Evolutionary conservation across 108 stramenopile genomes (phyloP).

Genomic region (Asterionellopsis glacialis): DNA sequence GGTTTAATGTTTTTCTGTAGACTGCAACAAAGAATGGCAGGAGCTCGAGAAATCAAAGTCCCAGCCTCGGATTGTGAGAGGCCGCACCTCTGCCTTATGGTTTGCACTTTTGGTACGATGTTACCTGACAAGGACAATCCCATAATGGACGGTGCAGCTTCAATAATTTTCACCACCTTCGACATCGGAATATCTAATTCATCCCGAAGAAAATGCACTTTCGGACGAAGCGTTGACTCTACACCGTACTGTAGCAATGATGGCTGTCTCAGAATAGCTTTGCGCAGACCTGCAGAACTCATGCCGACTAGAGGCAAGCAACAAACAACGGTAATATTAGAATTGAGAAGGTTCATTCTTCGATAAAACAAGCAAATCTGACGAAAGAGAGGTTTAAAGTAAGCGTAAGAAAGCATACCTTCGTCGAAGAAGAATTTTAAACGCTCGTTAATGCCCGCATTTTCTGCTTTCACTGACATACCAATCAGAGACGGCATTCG

Average conservation of each 20-base stretch:
- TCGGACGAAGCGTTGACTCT: constrained; percentile 34
- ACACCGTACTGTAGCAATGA: constrained; percentile 44
- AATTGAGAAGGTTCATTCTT: too few species aligned
- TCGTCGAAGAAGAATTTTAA: constrained; percentile 35
- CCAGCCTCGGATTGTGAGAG: constrained; percentile 32
- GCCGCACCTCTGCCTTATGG: constrained; percentile 25
- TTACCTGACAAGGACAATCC: constrained; percentile 39
- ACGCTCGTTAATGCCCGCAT: constrained; percentile 18
- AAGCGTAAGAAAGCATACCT: constrained; percentile 20
- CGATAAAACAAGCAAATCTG: too few species aligned
- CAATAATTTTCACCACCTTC: constrained; percentile 22
- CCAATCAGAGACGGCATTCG: constrained; percentile 48
- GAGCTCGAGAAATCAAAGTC: constrained; percentile 23
- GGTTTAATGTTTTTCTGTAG: constrained; percentile 42
- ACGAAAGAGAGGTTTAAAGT: too few species aligned
- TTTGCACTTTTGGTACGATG: constrained; percentile 28
- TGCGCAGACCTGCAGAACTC: constrained; percentile 19
- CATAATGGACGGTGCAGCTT: constrained; percentile 33
- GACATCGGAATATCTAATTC: constrained; percentile 25
- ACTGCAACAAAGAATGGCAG: constrained; percentile 29
- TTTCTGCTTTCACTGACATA: constrained; percentile 11
- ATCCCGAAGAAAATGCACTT: constrained; percentile 29
- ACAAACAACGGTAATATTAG: too few species aligned
- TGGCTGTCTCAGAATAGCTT: constrained; percentile 32
- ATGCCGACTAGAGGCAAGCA: constrained; percentile 25